phyloP scores from a whole-genome alignment of 805 yeast species.

The Candida lessepsii region DNA sequence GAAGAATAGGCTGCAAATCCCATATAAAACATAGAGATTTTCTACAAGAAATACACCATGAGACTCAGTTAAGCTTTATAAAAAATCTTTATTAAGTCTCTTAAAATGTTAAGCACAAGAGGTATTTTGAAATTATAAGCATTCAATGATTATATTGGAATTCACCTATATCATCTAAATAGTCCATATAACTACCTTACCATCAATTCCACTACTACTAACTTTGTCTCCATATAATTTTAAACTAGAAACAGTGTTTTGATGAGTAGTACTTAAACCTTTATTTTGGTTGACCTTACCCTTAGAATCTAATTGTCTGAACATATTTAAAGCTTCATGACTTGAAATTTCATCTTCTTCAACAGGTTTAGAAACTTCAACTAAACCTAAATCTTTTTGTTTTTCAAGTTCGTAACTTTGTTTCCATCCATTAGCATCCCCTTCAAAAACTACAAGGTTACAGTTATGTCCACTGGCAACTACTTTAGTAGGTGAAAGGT shows the following conservation, averaged over 20 bases:
- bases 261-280: slow-evolving; percentile 73
- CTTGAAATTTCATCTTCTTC: slow-evolving; percentile 55
- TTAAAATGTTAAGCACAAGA: no score
- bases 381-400: slow-evolving; percentile 36
- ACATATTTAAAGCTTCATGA: slow-evolving; percentile 85
- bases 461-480: slow-evolving; percentile 92
- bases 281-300: slow-evolving; percentile 58
- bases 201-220: slow-evolving; percentile 82
- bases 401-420: slow-evolving; percentile 57
- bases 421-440: slow-evolving; percentile 62
- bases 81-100: no score
- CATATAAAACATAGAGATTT: no score
- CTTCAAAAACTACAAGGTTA: slow-evolving; percentile 83
- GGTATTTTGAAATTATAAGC: no score
- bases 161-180: slow-evolving; percentile 6
- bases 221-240: slow-evolving; percentile 49
- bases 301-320: slow-evolving; percentile 91
- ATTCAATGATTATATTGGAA: no score
- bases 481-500: slow-evolving; percentile 63
- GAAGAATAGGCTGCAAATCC: no score
- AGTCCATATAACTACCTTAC: slow-evolving; percentile 77
- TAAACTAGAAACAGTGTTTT: slow-evolving; percentile 78
- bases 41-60: no score
- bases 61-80: no score
- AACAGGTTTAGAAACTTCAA: slow-evolving; percentile 42